Evolutionary conservation across 23 red algal species (phyloP).

Genomic region (Chondrus crispus): DNA sequence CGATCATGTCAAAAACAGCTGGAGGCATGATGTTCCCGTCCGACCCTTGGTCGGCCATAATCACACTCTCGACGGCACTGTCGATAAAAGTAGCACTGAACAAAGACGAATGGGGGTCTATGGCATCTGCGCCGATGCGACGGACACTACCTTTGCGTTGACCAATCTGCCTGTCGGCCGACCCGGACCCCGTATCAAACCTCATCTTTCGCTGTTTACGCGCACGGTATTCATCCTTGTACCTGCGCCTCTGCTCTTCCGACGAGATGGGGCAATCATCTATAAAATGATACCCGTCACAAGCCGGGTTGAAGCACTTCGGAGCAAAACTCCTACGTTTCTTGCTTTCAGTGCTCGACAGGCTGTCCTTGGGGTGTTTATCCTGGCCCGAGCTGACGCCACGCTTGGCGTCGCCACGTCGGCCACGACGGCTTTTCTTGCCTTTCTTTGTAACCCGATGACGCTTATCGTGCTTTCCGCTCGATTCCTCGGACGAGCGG

Average conservation of each 20-base stretch:
- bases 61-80: not conserved
- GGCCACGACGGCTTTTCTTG: not conserved
- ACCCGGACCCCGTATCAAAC: not conserved
- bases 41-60: not conserved
- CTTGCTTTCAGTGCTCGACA: not conserved
- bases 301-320: not conserved
- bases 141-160: not conserved
- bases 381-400: not conserved
- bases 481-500: not conserved
- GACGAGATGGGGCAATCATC: not conserved
- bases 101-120: not conserved
- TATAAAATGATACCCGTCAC: not conserved
- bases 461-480: not conserved
- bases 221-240: not conserved
- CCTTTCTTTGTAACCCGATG: not conserved
- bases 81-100: not conserved
- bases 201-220: not conserved
- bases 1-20: not conserved
- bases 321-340: no score
- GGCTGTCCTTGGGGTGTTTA: not conserved
- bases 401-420: not conserved
- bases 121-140: not conserved
- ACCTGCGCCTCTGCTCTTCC: not conserved
- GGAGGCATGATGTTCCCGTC: constrained; percentile 9
- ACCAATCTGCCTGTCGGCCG: not conserved